Evolutionary conservation across 805 yeast species (phyloP), one percentile per base, ranked within the genome.

Genomic region (Schwanniomyces vanrijiae): DNA sequence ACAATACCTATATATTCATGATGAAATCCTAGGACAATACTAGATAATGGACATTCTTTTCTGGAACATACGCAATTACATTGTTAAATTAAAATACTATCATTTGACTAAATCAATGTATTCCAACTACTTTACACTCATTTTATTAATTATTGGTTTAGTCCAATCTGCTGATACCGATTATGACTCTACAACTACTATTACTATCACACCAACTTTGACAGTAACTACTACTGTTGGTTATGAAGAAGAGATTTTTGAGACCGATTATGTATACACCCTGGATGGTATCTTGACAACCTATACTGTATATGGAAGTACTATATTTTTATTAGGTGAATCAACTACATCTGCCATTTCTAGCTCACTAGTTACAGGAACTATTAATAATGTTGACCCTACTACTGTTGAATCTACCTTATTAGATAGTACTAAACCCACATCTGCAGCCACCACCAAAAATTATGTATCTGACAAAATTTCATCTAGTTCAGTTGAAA

Each of bases 151-250:
- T 29, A 37, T 38, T 52, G 47, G 28, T 47, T 31, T 37, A 24
- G 38, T 28, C 19, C 40, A 47, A 22, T 54, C 50, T 28, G 47
- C 48, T 22, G 48, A 51, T 16, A 52, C 41, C n/a, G 52, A 43
- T 20, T 50, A 45, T 14, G 57, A 43, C 16, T 51, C 49, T 7
- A 59, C 64, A n/a, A 59, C 64, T 11, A 55, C 58, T 22, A 50
- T 56, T 7, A 65, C 69, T 28, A 45, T 51, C 14, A 65, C 70
- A 19, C 62, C 65, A 19, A 56, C 62, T 9, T 66, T 62, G 8
- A 67, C 75, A 1, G 54, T 52, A 18, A 62, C 73, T 16, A 63
- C 64, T 16, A 64, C 69, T 10, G 55, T 64, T 6, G 62, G 56
- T 5, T 54, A 51, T 21, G 46, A 56, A n/a, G 67, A 58, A 41